Evolutionary conservation across 257 asterid genomes (phyloP), one percentile per base, ranked within the genome.

Genomic region (Forsythia viridissima): DNA sequence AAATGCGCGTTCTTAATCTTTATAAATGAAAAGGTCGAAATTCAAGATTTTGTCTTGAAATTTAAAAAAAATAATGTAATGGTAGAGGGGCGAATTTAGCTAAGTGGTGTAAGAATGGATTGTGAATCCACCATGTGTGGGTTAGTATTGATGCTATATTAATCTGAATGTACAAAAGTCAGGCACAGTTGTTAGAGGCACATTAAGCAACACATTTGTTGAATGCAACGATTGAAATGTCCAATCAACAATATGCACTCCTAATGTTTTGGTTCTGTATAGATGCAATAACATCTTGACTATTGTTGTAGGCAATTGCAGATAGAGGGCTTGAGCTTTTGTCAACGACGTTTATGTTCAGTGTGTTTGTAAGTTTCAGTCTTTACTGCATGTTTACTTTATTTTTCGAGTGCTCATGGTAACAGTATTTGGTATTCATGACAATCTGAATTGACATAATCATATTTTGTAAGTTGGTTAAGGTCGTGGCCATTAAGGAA

Each of bases 261-360:
- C 57, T 61, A 18, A 68, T 46, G 80, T 43, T 15, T 1, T 36
- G 2, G 34, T 34, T 65, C 74, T 59, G 39, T 43, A 72, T 18
- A 20, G 55, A 30, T 76, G 74, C 68, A 68, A 68, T 76, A 48
- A 42, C 57, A 5, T 78, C 48, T 65, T 79, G 66, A 30, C 76
- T 37, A 55, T 51, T 85, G 80, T 67, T 91, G 92, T 94, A 96
- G 99, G 97, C 90, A 72, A 86, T 96, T 81, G 93, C 97, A 76
- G 98, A 92, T 81, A 89, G 97, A 84, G 98, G 99, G 80, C 89
- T 92, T 63, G 98, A 92, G 91, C 97, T 96, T 78, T 88, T 96
- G 65, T 89, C 97, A 4, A 84, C 94, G 39, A 88, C 98, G 3
- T 83, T 91, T 72, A 71, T 89, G 77, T 90, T 90, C 88, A 92